These are phyloP conservation scores for Diaporthe ampelina DNA, from an alignment of 2,329 filamentous ascomycete genomes.

Conservation along the genomic window DNA sequence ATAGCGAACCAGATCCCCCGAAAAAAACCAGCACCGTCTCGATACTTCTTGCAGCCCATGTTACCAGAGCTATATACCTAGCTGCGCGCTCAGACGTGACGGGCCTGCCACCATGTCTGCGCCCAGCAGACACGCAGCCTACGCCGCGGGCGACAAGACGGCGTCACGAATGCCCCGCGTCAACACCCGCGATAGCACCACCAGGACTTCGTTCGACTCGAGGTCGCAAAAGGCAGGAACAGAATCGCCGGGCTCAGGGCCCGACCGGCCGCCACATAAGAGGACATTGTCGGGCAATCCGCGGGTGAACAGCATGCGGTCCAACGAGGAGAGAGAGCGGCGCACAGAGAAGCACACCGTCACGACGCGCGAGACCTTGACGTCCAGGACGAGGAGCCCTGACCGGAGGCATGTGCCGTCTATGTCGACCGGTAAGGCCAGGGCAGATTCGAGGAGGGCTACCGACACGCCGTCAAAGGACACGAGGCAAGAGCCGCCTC, in stretches of 20 bases:
- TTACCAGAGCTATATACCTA: constrained; percentile 14
- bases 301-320: constrained; percentile 61
- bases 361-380: constrained; percentile 74
- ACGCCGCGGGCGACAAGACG: constrained; percentile 25
- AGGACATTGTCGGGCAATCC: constrained; percentile 70
- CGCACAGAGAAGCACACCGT: constrained; percentile 70
- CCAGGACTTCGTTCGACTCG: constrained; percentile 48
- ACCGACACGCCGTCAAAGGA: constrained; percentile 62
- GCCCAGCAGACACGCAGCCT: constrained; percentile 45
- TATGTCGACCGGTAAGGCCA: constrained; percentile 52
- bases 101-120: constrained; percentile 45
- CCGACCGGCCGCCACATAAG: constrained; percentile 60
- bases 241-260: constrained; percentile 36
- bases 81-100: constrained; percentile 46
- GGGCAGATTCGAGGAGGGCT: constrained; percentile 56
- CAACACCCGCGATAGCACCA: constrained; percentile 51
- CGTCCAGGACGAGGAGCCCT: constrained; percentile 72
- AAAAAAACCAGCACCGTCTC: not conserved
- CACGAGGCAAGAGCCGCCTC: constrained; percentile 59
- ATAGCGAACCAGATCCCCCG: not conserved
- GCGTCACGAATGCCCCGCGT: constrained; percentile 44
- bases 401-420: constrained; percentile 58
- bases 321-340: constrained; percentile 67
- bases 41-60: constrained; percentile 22
- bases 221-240: constrained; percentile 52